Evolutionary conservation across 768 basidiomycete species (phyloP).

Genomic region (Trametes coccinea): DNA sequence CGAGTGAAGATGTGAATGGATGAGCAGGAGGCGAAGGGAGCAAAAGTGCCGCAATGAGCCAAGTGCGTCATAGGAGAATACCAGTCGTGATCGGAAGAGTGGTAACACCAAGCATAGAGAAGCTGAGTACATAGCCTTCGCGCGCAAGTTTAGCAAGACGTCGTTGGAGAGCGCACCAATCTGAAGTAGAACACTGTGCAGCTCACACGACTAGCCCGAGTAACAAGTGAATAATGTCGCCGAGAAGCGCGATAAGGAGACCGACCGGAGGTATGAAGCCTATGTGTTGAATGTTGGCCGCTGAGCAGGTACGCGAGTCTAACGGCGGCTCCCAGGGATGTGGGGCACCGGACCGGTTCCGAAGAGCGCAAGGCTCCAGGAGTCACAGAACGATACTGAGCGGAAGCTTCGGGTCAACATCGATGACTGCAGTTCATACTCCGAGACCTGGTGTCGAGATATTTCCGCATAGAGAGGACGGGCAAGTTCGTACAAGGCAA

Average conservation of each 20-base stretch:
- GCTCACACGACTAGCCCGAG: constrained; percentile 4
- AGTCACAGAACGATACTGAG: not conserved
- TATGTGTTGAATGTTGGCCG: not conserved
- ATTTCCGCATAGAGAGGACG: not conserved
- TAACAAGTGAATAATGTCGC: not conserved
- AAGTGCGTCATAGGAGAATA: too few species aligned
- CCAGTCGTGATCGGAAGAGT: too few species aligned
- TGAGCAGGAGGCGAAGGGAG: not conserved
- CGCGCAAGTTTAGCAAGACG: not conserved
- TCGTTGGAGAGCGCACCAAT: not conserved
- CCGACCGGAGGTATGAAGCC: not conserved
- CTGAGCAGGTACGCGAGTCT: not conserved
- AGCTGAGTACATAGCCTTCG: too few species aligned
- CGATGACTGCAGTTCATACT: constrained; percentile 10
- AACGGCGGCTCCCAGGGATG: not conserved
- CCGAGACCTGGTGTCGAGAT: constrained; percentile 6
- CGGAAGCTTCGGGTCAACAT: not conserved
- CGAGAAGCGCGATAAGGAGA: not conserved
- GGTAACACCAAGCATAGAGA: too few species aligned
- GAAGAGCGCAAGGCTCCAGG: not conserved
- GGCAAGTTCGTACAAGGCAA: constrained; percentile 2
- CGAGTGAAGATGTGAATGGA: too few species aligned
- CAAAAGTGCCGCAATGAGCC: not conserved
- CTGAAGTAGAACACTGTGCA: too few species aligned
- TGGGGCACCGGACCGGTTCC: constrained; percentile 14